Evolutionary conservation across 768 basidiomycete genomes (phyloP), one percentile per base, ranked within the genome.

Genomic region (Lactarius deliciosus): DNA sequence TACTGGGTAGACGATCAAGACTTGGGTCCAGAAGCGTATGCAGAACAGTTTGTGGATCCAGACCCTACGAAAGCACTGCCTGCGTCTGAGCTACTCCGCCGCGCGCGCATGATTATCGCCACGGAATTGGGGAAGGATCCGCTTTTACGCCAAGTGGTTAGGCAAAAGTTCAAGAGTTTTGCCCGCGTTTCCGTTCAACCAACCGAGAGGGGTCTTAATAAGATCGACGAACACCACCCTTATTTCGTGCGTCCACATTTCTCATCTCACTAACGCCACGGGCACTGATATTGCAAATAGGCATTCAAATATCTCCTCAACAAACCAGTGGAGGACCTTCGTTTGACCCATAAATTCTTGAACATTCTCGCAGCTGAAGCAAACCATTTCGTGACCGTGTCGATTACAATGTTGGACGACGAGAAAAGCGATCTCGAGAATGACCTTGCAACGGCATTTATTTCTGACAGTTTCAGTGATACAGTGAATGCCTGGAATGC

Each of bases 121-220:
- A 93, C 91, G 0, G 97, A 98, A 75, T 83, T 98, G 20, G 92
- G 92, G 40, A 96, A 92, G 74, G 96, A 99, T 75, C 96, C 96
- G 15, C 78, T 94, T 13, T 83, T 99, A 36, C 83, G 94, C 50
- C 86, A 88, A 68, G 82, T 87, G 64, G 86, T 94, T 60, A 86
- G 97, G 60, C 82, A 86, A 63, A 74, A 85, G 43, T 95, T 94
- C 81, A 87, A 84, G 73, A 80, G 82, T 15, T 85, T 89, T 68
- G 96, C 90, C 2, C 81, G 85, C 22, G 80, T 98, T 38, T 87
- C 90, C 25, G 87, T 96, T 18, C 81, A 82, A 57, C 95, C 96
- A 0, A 98, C 96, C 1, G 95, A 96, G 60, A 85, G 90, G 57
- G 97, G 97, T 25, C 78, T 86, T 54, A 77, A 79, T 18, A 92